Conservation (phyloP, 768 basidiomycete genomes). For the Asterophora parasitica region DNA sequence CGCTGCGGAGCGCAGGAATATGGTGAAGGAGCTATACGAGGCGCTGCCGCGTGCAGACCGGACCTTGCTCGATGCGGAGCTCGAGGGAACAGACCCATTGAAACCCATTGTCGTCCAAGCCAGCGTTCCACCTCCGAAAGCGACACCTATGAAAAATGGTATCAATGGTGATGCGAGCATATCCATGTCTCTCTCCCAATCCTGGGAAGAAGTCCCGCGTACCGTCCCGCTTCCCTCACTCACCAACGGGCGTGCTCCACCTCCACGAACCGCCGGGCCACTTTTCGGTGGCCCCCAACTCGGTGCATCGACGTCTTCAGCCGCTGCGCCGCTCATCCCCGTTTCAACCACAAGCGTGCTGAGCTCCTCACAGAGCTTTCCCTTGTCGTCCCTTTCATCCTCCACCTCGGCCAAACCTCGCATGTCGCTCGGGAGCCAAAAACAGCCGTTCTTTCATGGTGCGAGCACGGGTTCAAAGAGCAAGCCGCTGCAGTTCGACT, state of each 20-base stretch:
- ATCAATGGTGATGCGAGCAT: conserved; percentile 25
- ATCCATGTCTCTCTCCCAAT: conserved; percentile 32
- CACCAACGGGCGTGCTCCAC: conserved; percentile 6
- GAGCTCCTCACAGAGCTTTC: conserved; percentile 27
- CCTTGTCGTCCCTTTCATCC: conserved; percentile 8
- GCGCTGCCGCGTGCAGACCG: conserved; percentile 62
- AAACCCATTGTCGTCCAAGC: too few relatives aligned
- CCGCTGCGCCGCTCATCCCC: conserved; percentile 15
- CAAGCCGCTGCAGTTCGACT: too few relatives aligned
- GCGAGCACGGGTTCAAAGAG: background rate
- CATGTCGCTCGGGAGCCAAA: background rate
- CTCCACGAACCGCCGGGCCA: conserved; percentile 20
- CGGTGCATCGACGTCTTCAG: conserved; percentile 12
- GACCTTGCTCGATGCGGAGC: conserved; percentile 53
- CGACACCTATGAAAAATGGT: background rate
- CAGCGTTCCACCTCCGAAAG: background rate
- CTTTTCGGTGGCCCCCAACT: conserved; percentile 30
- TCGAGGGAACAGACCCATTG: conserved; percentile 26
- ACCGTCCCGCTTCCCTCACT: conserved; percentile 8
- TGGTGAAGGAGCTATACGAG: conserved; percentile 66
- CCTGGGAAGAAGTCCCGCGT: conserved; percentile 57
- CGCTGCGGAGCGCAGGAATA: conserved; percentile 55
- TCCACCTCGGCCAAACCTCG: background rate
- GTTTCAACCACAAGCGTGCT: conserved; percentile 9
- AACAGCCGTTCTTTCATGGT: background rate